Evolutionary conservation across 1,139 yeast genomes (phyloP).

Genomic region (Nakaseomyces bracarensis): DNA sequence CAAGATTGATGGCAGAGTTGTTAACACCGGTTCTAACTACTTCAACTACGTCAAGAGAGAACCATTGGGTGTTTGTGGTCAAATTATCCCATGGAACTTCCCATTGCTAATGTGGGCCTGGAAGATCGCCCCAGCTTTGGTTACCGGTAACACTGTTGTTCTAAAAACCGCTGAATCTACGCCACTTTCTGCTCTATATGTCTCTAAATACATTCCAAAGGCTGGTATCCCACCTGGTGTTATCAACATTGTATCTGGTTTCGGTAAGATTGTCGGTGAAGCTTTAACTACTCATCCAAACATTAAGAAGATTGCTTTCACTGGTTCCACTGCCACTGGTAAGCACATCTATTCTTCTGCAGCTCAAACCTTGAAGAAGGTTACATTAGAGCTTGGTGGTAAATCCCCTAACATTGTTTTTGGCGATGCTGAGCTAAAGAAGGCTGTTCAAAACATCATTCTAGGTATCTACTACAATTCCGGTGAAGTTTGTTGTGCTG

Average conservation of each 20-base stretch:
- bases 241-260: constrained; percentile 48
- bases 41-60: constrained; percentile 43
- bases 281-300: constrained; percentile 45
- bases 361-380: constrained; percentile 47
- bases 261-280: constrained; percentile 52
- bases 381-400: constrained; percentile 57
- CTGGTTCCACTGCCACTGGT: constrained; percentile 58
- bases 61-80: constrained; percentile 59
- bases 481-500: constrained; percentile 63
- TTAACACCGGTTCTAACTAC: constrained; percentile 46
- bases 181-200: constrained; percentile 50
- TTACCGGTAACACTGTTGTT: constrained; percentile 53
- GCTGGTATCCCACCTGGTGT: constrained; percentile 56
- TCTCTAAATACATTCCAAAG: constrained; percentile 42
- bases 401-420: constrained; percentile 55
- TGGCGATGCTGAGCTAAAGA: constrained; percentile 45
- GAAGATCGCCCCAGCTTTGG: constrained; percentile 56
- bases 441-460: constrained; percentile 40
- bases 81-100: constrained; percentile 60
- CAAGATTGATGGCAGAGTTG: constrained; percentile 53
- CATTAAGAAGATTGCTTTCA: constrained; percentile 51
- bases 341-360: constrained; percentile 47
- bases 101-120: constrained; percentile 55
- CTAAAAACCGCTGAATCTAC: constrained; percentile 55
- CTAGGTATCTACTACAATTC: constrained; percentile 47